Base-by-base conservation (phyloP, 129 eudicot species). In the Centrapalus pauciflorus region DNA sequence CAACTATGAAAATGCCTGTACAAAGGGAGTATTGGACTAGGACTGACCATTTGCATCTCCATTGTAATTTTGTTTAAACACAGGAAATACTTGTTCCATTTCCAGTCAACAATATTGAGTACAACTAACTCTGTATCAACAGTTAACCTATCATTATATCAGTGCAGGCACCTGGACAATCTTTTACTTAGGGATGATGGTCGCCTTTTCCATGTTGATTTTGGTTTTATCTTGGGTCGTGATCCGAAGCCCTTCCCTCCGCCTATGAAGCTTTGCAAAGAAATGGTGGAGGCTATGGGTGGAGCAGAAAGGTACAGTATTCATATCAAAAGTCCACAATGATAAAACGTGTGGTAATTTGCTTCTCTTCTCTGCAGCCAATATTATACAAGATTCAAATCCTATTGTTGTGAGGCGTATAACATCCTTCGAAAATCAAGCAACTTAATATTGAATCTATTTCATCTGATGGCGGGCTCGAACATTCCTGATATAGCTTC, bases 201-300 rank as follows among this genome's bases (percentile, higher is more conserved):
- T 6, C 90, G 99, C 48, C 90, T 94, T 67, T 89, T 94, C 55
- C 99, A 94, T 70, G 95, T 94, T 54, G 99, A 94, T 84, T 94
- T 94, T 77, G 99, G 97, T 69, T 94, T 82, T 60, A 94, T 94
- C 33, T 65, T 94, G 59, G 99, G 99, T 56, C 93, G 99, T 43
- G 99, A 94, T 72, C 97, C 99, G 29, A 94, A 94, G 63, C 99
- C 95, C 21, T 94, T 94, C 69, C 99, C 99, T 50, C 99, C 99
- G 64, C 97, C 99, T 60, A 94, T 94, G 99, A 94, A 94, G 76
- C 99, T 94, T 60, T 93, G 98, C 76, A 93, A 93, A 86, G 98
- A 93, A 86, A 93, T 93, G 98, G 98, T 93, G 14, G 98, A 93
- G 74, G 98, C 98, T 62, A 93, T 93, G 98, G 98, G 98, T 71